Base-by-base conservation (phyloP, 208 protist genomes). In the Wallacemonas sp. region DNA sequence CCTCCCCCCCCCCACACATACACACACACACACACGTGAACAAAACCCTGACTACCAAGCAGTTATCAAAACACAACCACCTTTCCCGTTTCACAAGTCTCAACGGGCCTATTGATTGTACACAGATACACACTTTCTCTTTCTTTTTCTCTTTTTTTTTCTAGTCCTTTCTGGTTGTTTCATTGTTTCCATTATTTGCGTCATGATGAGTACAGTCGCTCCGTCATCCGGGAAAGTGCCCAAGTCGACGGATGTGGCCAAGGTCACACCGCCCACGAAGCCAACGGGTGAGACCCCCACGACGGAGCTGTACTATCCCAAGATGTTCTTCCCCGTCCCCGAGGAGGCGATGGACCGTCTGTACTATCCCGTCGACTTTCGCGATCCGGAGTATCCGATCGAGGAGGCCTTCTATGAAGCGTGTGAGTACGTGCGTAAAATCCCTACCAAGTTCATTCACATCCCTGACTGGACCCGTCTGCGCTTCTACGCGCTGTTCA, bases 401-500 rank as follows among this genome's bases (percentile, higher is more conserved):
- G 60, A 76, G 49, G 61, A 68, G 21, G 65, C 61, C 38, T 90
- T 93, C 63, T 65, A 85, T 11, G 82, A 81, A 21, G 78, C 81
- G 8, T 71, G 75, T 46, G 80, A 71, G 70, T 91, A 84, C 70
- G 83, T 90, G 43, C 84, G 80, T 33, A 78, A 72, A 17, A 62
- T 90, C 43, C 82, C 83, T 29, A 68, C 74, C 64, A 83, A 83
- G 57, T 75, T 74, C 36, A 74, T 91, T 16, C 66, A 92, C 60
- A 80, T 97, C 67, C 74, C 70, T 23, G 96, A 98, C 73, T 68
- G 88, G 11, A 81, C 90, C 36, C 80, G 92, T 48, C 79, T 98
- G 4, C 52, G 84, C 52, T 74, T 97, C 52, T 98, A 98, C 72
- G 85, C 57, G 23, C 63, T 97, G 3, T 98, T 82, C 84, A 98